Percentiles rank a stretch among this genome's conserved stretches.
These are phyloP conservation scores for Otatea glauca DNA, from an alignment of 176 grass and related monocot genomes.

Conservation along the genomic window DNA sequence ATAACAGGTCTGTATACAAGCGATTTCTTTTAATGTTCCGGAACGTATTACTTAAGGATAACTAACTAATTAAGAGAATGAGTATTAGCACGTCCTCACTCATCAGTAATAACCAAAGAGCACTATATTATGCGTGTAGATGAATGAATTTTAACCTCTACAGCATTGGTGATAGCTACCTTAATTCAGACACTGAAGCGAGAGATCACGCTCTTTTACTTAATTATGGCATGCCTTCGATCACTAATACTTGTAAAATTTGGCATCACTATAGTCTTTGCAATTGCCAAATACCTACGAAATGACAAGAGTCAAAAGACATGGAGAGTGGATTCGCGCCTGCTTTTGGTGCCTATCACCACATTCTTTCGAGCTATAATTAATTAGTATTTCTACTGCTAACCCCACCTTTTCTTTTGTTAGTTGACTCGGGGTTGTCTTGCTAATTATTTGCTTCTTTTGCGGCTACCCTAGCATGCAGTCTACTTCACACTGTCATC, in stretches of 20 bases:
- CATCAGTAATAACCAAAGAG: neutral
- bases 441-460: conserved; percentile 43
- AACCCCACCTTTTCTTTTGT: conserved; percentile 32
- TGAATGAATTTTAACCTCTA: neutral
- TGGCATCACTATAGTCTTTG: neutral
- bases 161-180: neutral
- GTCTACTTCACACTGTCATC: conserved; percentile 19
- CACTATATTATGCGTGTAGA: neutral
- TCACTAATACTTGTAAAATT: neutral
- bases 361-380: conserved; percentile 46
- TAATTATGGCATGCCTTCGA: too few relatives aligned
- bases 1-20: neutral
- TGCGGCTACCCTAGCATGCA: conserved; percentile 41
- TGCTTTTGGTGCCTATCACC: conserved; percentile 31
- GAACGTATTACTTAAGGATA: neutral
- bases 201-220: neutral
- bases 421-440: conserved; percentile 42
- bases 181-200: neutral
- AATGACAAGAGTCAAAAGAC: conserved; percentile 25
- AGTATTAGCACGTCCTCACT: neutral
- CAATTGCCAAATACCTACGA: conserved; percentile 2
- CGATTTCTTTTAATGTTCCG: neutral
- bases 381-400: conserved; percentile 27
- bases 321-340: conserved; percentile 32
- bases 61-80: too few relatives aligned